Conservation (phyloP, 495 filamentous ascomycete species). For the Cudoniella acicularis region DNA sequence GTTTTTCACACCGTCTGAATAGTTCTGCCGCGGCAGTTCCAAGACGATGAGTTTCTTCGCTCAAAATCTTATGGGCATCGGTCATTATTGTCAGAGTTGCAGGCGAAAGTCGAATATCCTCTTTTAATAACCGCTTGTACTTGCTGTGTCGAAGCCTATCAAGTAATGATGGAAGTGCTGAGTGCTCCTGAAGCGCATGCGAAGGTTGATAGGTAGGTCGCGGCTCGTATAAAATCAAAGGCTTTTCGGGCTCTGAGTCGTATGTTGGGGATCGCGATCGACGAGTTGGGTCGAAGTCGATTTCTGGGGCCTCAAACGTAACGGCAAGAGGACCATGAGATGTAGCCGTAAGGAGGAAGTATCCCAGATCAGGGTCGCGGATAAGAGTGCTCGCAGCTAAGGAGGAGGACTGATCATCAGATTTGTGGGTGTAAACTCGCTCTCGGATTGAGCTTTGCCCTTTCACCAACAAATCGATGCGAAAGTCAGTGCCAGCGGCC, state of each 20-base stretch:
- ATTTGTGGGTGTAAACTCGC: conserved; percentile 47
- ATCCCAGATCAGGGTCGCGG: conserved; percentile 70
- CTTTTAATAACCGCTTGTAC: conserved; percentile 57
- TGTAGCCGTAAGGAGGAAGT: conserved; percentile 71
- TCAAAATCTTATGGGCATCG: conserved; percentile 70
- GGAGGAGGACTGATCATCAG: conserved; percentile 33
- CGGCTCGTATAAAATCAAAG: conserved; percentile 43
- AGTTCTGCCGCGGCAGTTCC: conserved; percentile 75
- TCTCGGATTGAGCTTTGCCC: conserved; percentile 59
- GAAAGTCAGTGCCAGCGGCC: conserved; percentile 64
- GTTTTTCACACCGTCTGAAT: conserved; percentile 70
- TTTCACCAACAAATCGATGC: conserved; percentile 65
- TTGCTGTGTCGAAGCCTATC: conserved; percentile 56
- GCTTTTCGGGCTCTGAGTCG: conserved; percentile 33
- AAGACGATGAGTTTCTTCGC: conserved; percentile 66
- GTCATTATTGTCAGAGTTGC: conserved; percentile 72
- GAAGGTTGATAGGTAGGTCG: conserved; percentile 70
- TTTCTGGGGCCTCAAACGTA: conserved; percentile 61
- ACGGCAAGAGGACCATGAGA: conserved; percentile 59
- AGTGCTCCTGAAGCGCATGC: conserved; percentile 55
- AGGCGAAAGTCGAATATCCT: conserved; percentile 70
- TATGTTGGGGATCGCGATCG: conserved; percentile 32
- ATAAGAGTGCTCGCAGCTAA: conserved; percentile 63
- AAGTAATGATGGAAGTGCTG: conserved; percentile 57
- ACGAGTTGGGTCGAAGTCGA: conserved; percentile 31